Evolutionary conservation across 1,284 basidiomycete genomes (phyloP).

Genomic region (Cryptococcus sp.): DNA sequence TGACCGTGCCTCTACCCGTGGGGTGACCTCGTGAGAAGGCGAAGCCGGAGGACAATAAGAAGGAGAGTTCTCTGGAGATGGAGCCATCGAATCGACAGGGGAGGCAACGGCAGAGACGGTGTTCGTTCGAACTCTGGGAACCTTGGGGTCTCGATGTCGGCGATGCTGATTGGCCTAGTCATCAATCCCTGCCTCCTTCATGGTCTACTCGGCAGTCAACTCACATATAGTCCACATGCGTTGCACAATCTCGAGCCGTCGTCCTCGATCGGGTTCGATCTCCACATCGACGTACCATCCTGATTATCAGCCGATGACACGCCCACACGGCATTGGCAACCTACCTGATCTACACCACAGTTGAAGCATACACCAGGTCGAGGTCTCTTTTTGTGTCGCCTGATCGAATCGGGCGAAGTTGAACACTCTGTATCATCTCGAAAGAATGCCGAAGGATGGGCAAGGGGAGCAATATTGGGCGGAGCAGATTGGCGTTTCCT

Average conservation of each 20-base stretch:
- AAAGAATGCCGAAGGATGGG: too few species aligned
- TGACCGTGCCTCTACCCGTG: too few species aligned
- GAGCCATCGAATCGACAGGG: too few species aligned
- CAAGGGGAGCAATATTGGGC: too few species aligned
- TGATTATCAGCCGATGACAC: not conserved
- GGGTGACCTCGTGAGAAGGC: too few species aligned
- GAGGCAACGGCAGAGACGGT: too few species aligned
- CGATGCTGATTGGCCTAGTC: too few species aligned
- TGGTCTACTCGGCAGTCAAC: not conserved
- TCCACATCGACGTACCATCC: not conserved
- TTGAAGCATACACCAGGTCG: not conserved
- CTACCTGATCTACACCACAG: not conserved
- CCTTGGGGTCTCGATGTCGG: too few species aligned
- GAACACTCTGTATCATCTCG: too few species aligned
- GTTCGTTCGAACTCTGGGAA: too few species aligned
- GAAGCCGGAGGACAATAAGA: not conserved
- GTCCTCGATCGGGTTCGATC: not conserved
- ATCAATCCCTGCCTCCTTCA: not conserved
- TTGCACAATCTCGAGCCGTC: slow-evolving; percentile 8
- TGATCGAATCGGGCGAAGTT: not conserved
- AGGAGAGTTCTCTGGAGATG: too few species aligned
- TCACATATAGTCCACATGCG: slow-evolving; percentile 14
- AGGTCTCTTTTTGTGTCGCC: not conserved
- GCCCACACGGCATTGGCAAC: not conserved
- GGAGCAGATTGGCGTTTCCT: too few species aligned